These are phyloP conservation scores for Linum trigynum DNA, from an alignment of 345 rosid genomes.

Conservation along the genomic window DNA sequence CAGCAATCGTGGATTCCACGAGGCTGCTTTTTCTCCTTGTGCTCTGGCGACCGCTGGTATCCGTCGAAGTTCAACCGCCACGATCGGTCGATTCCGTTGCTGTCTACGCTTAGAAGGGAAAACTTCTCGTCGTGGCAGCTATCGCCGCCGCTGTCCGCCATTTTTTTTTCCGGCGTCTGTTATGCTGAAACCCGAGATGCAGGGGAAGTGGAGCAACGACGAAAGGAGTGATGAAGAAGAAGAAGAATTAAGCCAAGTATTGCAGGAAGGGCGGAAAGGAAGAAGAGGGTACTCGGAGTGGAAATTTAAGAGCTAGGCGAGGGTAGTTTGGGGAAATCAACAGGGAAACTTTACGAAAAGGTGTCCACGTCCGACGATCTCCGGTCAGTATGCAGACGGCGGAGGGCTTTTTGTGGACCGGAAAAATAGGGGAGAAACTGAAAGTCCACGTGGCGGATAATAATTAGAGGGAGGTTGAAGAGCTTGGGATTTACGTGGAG, in stretches of 20 bases:
- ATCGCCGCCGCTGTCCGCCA: neutral
- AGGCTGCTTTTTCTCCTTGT: slow-evolving; percentile 40
- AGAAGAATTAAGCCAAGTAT: neutral
- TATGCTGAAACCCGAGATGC: neutral
- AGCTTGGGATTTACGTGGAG: neutral
- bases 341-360: neutral
- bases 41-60: slow-evolving; percentile 45
- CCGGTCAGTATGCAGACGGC: neutral
- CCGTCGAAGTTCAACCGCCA: slow-evolving; percentile 94
- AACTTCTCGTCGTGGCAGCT: slow-evolving; percentile 39
- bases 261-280: neutral
- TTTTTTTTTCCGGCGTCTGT: neutral
- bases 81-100: slow-evolving; percentile 44
- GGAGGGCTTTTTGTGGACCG: neutral
- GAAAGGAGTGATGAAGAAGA: neutral
- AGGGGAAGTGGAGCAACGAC: neutral
- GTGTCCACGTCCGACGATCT: neutral
- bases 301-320: neutral
- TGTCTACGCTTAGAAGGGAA: slow-evolving; percentile 33
- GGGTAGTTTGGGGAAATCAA: neutral
- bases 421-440: neutral
- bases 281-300: neutral
- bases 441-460: neutral
- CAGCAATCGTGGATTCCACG: slow-evolving; percentile 65
- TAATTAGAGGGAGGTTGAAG: neutral